These are phyloP conservation scores for Hyaloperonospora brassicae DNA, from an alignment of 352 stramenopile genomes.

Conservation along the genomic window DNA sequence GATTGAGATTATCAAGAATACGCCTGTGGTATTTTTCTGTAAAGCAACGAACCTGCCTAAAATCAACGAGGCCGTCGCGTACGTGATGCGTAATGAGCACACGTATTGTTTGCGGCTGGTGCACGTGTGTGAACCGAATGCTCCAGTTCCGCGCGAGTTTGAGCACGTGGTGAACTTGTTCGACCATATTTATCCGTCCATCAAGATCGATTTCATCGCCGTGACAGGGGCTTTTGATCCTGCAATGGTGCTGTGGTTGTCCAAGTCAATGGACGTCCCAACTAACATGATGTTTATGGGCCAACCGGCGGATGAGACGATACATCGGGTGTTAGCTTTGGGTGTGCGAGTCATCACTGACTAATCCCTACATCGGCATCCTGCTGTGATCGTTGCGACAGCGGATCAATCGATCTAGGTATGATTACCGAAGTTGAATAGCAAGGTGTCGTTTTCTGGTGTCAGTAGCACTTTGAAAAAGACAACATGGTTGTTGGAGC, in stretches of 20 bases:
- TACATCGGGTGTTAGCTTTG: slow-evolving; percentile 65
- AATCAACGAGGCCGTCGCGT: slow-evolving; percentile 89
- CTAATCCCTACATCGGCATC: slow-evolving; percentile 8
- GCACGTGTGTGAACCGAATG: slow-evolving; percentile 40
- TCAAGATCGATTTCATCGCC: slow-evolving; percentile 85
- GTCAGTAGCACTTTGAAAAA: too few relatives aligned
- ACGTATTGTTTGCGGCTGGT: slow-evolving; percentile 85
- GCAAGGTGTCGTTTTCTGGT: too few relatives aligned
- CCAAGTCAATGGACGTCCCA: slow-evolving; percentile 53
- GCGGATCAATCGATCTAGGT: too few relatives aligned
- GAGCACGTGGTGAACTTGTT: slow-evolving; percentile 66
- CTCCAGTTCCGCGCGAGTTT: slow-evolving; percentile 26
- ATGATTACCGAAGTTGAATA: too few relatives aligned
- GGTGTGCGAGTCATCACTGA: slow-evolving; percentile 77
- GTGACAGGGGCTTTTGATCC: slow-evolving; percentile 65
- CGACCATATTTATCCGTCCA: slow-evolving; percentile 85
- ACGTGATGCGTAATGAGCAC: slow-evolving; percentile 85
- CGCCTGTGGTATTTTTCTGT: slow-evolving; percentile 86
- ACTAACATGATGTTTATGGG: slow-evolving; percentile 90
- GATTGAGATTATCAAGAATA: slow-evolving; percentile 70
- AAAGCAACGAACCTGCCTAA: slow-evolving; percentile 82
- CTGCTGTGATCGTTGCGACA: too few relatives aligned
- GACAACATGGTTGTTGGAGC: too few relatives aligned
- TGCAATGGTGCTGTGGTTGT: slow-evolving; percentile 76
- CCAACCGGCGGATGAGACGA: slow-evolving; percentile 64